A percentile compares a stretch with the other conserved stretches of the same genome.
Evolutionary conservation across 2,329 filamentous ascomycete genomes (phyloP).

Genomic region (Diaporthe sp.): DNA sequence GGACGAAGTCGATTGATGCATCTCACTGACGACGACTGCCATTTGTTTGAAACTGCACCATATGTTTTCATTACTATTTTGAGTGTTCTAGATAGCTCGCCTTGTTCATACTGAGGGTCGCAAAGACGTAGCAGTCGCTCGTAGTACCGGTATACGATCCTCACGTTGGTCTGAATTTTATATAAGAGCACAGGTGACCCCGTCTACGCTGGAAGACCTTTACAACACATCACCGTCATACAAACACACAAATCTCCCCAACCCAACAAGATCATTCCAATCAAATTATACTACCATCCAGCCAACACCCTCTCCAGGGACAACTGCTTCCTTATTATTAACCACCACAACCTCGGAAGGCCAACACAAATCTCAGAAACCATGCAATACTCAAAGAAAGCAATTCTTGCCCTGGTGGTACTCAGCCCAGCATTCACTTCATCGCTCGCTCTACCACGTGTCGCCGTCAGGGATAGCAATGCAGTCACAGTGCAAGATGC

Average conservation of each 20-base stretch:
- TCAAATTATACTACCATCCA: not conserved
- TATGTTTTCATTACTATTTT: not conserved
- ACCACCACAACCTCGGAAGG: not conserved
- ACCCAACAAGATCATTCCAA: not conserved
- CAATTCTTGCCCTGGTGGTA: conserved; percentile 23
- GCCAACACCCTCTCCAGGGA: not conserved
- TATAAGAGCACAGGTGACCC: not conserved
- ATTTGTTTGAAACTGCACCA: conserved; percentile 8
- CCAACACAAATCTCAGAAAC: not conserved
- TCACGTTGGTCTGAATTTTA: not conserved
- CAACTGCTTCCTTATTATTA: not conserved
- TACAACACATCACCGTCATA: not conserved
- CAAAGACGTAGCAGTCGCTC: too few species aligned
- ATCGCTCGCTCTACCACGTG: conserved; percentile 1
- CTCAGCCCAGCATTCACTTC: conserved; percentile 31
- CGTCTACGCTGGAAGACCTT: not conserved
- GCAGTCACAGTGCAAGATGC: not conserved
- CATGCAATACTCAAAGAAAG: conserved; percentile 29
- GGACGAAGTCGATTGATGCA: not conserved
- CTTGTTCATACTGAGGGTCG: not conserved
- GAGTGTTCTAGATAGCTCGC: not conserved
- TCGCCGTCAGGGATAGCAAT: not conserved
- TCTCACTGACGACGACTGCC: not conserved
- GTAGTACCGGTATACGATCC: not conserved
- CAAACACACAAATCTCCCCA: not conserved